These are phyloP conservation scores for Microthyrium microscopicum DNA, from an alignment of 2,329 filamentous ascomycete species.

Conservation along the genomic window DNA sequence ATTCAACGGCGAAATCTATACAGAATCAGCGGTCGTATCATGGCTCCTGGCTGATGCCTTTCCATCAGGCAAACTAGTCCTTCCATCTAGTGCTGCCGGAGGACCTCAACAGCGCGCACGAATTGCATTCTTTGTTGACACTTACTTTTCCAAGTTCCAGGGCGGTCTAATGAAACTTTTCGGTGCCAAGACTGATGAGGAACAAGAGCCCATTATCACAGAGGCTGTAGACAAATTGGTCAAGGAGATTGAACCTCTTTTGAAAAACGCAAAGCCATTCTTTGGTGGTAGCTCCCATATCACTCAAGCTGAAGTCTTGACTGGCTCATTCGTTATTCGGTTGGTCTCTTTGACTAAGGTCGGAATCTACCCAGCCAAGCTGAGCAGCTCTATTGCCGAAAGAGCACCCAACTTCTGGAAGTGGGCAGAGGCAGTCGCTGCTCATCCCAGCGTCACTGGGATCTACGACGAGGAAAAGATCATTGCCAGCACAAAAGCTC, in stretches of 20 bases:
- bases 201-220: background rate
- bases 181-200: background rate
- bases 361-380: background rate
- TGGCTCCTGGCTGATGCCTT: background rate
- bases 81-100: background rate
- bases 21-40: background rate
- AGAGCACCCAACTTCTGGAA: slow-evolving; percentile 3
- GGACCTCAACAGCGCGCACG: slow-evolving; percentile 1
- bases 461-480: slow-evolving; percentile 4
- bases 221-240: background rate
- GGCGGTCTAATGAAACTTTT: background rate
- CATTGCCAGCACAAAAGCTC: background rate
- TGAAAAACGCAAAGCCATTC: background rate
- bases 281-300: slow-evolving; percentile 1
- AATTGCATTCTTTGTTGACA: slow-evolving; percentile 1
- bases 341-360: background rate
- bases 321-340: background rate
- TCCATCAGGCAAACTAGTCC: slow-evolving; percentile 1
- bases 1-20: slow-evolving; percentile 3
- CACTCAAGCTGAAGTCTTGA: background rate
- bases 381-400: background rate
- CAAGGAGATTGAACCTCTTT: slow-evolving; percentile 3
- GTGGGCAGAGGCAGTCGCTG: background rate
- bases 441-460: slow-evolving; percentile 1
- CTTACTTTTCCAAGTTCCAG: slow-evolving; percentile 4